Evolutionary conservation across 768 basidiomycete genomes (phyloP), one percentile per base, ranked within the genome.

Genomic region (Artomyces pyxidatus): DNA sequence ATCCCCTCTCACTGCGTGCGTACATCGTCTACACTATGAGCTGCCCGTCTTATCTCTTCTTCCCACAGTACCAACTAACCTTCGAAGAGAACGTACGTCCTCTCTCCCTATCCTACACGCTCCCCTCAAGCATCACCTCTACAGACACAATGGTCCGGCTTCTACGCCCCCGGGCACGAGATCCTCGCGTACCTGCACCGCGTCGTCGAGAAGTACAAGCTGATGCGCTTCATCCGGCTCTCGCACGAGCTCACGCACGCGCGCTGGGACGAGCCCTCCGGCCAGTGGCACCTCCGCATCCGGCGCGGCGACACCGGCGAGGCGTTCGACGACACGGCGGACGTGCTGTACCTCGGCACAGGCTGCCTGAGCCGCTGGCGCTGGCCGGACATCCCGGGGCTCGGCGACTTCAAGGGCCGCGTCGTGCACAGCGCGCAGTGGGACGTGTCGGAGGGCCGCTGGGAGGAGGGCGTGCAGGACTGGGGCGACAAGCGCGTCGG

Each of bases 211-310:
- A 80, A 77, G 58, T 81, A 78, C 60, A 68, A 75, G 44, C 67
- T 85, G 26, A 60, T 65, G 48, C 68, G 66, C 6, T 75, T 74
- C 61, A 76, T 83, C 58, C 74, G 74, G 37, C 70, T 83, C 0
- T 66, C 67, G 9, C 80, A 82, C 56, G 74, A 78, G 50, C 63
- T 85, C 47, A 65, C 70, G 0, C 63, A 70, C 30, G 80, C 80
- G 6, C 60, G 61, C 38, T 85, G 77, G 60, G 60, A 75, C 52
- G 76, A 78, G 45, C 50, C 61, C 3, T 58, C 65, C 1, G 77
- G 75, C 14, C 77, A 80, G 63, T 84, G 83, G 82, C 64, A 70
- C 42, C 58, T 84, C 8, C 73, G 62, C 4, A 66, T 83, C 47
- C 68, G 69, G 14, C 66, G 42, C 38, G 42, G 22, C 43, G 41